Evolutionary conservation across 129 eudicot species (phyloP).

Genomic region (Flaveria linearis): DNA sequence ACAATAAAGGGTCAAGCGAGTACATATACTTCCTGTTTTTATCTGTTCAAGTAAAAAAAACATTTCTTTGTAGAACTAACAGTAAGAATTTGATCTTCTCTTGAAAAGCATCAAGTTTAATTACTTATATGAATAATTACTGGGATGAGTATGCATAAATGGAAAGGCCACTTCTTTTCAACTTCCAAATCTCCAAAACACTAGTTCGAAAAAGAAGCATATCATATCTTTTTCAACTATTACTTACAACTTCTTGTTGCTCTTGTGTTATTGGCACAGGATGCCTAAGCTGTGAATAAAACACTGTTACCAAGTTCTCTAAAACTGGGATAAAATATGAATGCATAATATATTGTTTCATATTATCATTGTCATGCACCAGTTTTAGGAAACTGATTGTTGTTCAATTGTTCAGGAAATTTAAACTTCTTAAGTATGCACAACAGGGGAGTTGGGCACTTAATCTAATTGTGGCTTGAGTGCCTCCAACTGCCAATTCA

Average conservation of each 20-base stretch:
- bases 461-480: slow-evolving; percentile 77
- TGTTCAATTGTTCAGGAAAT: slow-evolving; percentile 79
- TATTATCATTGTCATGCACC: slow-evolving; percentile 35
- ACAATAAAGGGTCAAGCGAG: slow-evolving; percentile 1
- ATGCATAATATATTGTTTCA: slow-evolving; percentile 31
- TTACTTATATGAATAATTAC: slow-evolving; percentile 3
- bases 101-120: not conserved
- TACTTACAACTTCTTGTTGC: slow-evolving; percentile 13
- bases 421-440: slow-evolving; percentile 50
- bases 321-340: slow-evolving; percentile 30
- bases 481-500: slow-evolving; percentile 85
- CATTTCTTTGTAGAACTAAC: not conserved
- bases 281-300: slow-evolving; percentile 20
- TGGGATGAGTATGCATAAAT: not conserved
- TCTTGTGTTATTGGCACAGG: slow-evolving; percentile 7
- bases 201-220: slow-evolving; percentile 20
- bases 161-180: slow-evolving; percentile 12
- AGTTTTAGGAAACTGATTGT: slow-evolving; percentile 45
- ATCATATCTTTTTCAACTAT: not conserved
- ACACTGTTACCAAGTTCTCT: slow-evolving; percentile 7
- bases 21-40: not conserved
- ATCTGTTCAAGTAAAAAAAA: not conserved
- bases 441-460: slow-evolving; percentile 76
- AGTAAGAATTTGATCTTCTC: slow-evolving; percentile 7
- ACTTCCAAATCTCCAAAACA: slow-evolving; percentile 15